Base-by-base conservation (phyloP, 106 monocot genomes). In the Dendrobium nobile region DNA sequence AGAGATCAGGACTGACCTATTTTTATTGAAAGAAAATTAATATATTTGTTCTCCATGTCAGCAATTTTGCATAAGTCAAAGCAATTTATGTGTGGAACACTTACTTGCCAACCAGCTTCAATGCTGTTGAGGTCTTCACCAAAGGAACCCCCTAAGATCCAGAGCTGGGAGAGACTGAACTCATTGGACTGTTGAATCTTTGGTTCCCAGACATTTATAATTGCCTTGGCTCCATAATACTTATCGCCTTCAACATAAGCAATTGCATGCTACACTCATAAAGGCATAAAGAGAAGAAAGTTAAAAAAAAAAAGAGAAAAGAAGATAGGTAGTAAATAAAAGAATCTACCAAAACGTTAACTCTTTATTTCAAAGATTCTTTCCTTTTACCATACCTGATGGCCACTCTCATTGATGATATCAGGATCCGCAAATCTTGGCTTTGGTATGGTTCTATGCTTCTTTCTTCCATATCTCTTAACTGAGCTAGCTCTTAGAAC, bases 161-260 rank as follows among this genome's bases (percentile, higher is more conserved):
- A 95, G 42, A 95, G 79, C 84, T 92, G 95, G n/a, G 95, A 95
- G 20, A 95, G 85, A 78, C 95, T 95, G 81, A 95, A 95, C 88
- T 95, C 95, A 77, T 92, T 92, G 16, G 88, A 9, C 83, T 92
- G 92, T 78, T 95, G 87, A n/a, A 95, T 92, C 79, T 82, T 87
- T 73, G 95, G 95, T 78, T 92, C 83, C 95, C 95, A 95, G n/a
- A 95, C 95, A 85, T 95, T 95, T 10, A 95, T 95, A 67, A 90
- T 92, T 16, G 95, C 95, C 80, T 92, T 92, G n/a, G 95, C 95
- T 42, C 95, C 95, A 77, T 87, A 95, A 56, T 95, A 95, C 79
- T 87, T 95, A 41, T 88, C 95, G 22, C 95, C 95, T 54, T 92
- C 88, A 68, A 95, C 90, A 86, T 95, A 95, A 13, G 90, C 88